Base-by-base conservation (phyloP, 1,284 basidiomycete species). In the Papiliotrema flavescens region DNA sequence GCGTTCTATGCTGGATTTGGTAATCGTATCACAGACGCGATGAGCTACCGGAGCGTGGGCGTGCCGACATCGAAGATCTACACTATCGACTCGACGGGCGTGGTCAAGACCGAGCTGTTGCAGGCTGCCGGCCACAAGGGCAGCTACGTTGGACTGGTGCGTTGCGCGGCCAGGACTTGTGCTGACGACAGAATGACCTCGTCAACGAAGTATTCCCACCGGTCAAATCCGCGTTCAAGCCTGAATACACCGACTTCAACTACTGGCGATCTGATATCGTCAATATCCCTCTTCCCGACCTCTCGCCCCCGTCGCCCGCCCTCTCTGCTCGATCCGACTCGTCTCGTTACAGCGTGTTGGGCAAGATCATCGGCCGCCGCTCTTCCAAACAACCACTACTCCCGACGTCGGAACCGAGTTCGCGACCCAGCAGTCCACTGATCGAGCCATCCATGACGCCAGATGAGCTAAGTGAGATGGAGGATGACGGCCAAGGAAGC, bases 161-260 rank as follows among this genome's bases (percentile, higher is more conserved):
- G 61, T 58, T 2, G 14, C 8, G n/a, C 15, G 2, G 14, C 39
- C 53, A 55, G 44, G 57, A 52, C n/a, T 17, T 3, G 45, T 53
- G 39, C 47, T 49, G 5, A 56, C 47, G n/a, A 26, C 73, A 97
- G 92, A 97, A 95, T 17, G 95, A 98, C 74, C 83, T 98, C 15
- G 96, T 99, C 32, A 94, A 99, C 78, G 94, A 97, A 74, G 95
- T 97, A 87, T 99, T 99, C 80, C 96, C 96, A 24, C 92, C 95
- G 0, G 91, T 98, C 56, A 84, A 91, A 67, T 85, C 86, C 51
- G 90, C 89, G 70, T 87, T 87, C 80, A 84, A 85, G 37, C 85
- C 90, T 0, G 92, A 96, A 73, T 98, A 83, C 73, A 97, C 93
- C 19, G 95, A 98, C 75, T 95, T 97, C 80, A 98, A 96, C 71